Conservation (phyloP, 352 stramenopile species). For the Globisporangium iwayamae region DNA sequence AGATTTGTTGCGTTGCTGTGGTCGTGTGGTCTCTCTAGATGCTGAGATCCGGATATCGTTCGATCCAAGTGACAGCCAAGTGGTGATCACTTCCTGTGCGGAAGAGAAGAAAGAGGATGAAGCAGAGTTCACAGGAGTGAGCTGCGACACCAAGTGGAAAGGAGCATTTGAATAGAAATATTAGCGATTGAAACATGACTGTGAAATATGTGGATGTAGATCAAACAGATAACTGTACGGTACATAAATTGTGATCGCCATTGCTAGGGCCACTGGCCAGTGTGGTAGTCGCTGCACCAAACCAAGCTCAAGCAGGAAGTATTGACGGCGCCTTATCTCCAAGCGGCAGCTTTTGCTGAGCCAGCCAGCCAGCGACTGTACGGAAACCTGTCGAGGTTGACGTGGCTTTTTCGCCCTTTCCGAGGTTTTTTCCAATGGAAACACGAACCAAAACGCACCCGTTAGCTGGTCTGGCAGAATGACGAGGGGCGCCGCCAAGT, state of each 20-base stretch:
- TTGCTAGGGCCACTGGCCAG: neutral
- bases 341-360: too few species aligned
- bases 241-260: neutral
- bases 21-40: conserved; percentile 9
- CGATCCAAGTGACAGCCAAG: conserved; percentile 30
- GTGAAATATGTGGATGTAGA: neutral
- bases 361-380: too few species aligned
- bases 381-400: too few species aligned
- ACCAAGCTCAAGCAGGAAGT: neutral
- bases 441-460: neutral
- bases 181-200: neutral
- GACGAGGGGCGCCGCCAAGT: neutral
- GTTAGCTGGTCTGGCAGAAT: neutral
- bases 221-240: neutral
- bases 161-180: conserved; percentile 51
- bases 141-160: conserved; percentile 64
- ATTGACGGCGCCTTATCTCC: too few species aligned
- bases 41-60: conserved; percentile 64
- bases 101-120: conserved; percentile 8
- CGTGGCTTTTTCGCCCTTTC: too few species aligned
- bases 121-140: conserved; percentile 32
- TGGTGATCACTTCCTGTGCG: conserved; percentile 63
- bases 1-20: too few species aligned
- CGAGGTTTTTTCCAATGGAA: neutral
- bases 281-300: neutral